Evolutionary conservation across 768 basidiomycete species (phyloP), one percentile per base, ranked within the genome.

Genomic region (Suillus placidus): DNA sequence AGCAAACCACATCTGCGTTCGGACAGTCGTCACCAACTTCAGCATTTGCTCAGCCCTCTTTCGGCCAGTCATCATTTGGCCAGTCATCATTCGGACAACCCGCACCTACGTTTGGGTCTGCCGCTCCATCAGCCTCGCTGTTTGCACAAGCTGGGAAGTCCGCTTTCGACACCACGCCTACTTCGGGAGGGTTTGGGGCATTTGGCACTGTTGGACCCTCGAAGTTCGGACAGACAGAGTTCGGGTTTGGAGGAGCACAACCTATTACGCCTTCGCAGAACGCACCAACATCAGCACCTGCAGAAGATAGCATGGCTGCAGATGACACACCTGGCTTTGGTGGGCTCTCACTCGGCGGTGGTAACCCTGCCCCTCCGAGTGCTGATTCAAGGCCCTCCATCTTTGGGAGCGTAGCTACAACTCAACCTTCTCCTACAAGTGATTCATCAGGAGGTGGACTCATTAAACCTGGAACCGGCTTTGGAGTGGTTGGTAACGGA

Each of bases 381-480:
- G 68, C 76, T 37, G 69, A 73, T 43, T 71, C 70, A 26, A 73
- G 67, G 51, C 71, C 68, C 12, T 75, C 77, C 26, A 79, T 79
- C 61, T 80, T 80, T 52, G 79, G 79, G 23, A 72, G 73, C 32
- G 57, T 54, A 13, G 42, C 69, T 35, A 66, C 68, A 4, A 26
- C 32, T 35, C 67, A 67, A 63, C 6, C 32, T 37, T 45, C 47
- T 26, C 18, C 47, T 16, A 7, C 64, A 13, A 68, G 55, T 34
- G 68, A 68, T 32, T 65, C 73, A n/a, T 63, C 67, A 9, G 70
- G 68, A 4, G 61, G 57, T 43, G 61, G 67, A 54, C 37, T 75
- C 9, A 73, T 79, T 37, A 81, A 77, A 66, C 77, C 76, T 2
- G 76, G 76, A 2, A 69, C 72, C 18, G 80, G 75, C 5, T 81